These are phyloP conservation scores for Rhododendron vialii DNA, from an alignment of 148 eudicot species.

Conservation along the genomic window DNA sequence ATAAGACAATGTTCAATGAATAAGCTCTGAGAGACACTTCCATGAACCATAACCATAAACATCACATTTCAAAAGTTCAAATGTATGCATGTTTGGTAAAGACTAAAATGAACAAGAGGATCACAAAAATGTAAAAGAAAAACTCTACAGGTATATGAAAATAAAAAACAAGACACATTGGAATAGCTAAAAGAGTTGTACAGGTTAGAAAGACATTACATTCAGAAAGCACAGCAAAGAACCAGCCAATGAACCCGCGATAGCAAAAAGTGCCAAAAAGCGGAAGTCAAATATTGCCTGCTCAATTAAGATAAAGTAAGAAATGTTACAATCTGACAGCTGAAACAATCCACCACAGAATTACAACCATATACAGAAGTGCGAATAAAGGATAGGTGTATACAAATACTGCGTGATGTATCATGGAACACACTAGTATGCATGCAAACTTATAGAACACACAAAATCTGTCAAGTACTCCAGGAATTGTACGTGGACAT, in stretches of 20 bases:
- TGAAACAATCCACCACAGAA: not conserved
- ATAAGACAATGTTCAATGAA: not conserved
- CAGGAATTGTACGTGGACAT: not conserved
- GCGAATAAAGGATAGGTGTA: not conserved
- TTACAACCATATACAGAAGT: not conserved
- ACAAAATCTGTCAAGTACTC: not conserved
- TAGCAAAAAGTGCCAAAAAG: constrained; percentile 83
- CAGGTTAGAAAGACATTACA: constrained; percentile 33
- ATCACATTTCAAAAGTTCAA: not conserved
- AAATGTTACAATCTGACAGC: not conserved
- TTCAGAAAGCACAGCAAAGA: constrained; percentile 87
- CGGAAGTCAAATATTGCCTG: constrained; percentile 90
- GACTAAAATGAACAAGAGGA: not conserved
- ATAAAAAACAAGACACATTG: not conserved
- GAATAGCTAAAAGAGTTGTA: not conserved
- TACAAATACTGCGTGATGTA: not conserved
- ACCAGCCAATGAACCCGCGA: constrained; percentile 85
- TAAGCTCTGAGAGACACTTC: not conserved
- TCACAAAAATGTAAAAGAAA: not conserved
- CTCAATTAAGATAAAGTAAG: constrained; percentile 3
- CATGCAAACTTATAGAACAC: not conserved
- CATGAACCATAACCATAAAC: not conserved
- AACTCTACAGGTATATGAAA: not conserved
- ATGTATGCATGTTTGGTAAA: not conserved
- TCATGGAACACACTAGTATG: not conserved